Evolutionary conservation across 2,329 filamentous ascomycete species (phyloP).

Genomic region (Helicocarpus griseus): DNA sequence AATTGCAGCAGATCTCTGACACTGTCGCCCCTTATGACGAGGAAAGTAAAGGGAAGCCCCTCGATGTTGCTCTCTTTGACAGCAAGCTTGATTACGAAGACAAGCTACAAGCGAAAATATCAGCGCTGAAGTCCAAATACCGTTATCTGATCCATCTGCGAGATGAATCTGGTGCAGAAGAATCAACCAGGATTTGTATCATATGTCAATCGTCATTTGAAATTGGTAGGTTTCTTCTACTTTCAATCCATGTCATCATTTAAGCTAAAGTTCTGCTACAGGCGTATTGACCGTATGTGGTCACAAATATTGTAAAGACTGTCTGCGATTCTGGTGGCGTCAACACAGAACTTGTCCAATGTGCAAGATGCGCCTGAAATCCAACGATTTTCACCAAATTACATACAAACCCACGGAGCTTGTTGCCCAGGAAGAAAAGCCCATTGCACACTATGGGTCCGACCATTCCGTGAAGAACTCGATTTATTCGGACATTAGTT

Average conservation of each 20-base stretch:
- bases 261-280: slow-evolving; percentile 11
- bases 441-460: slow-evolving; percentile 16
- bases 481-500: slow-evolving; percentile 72
- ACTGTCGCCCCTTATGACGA: slow-evolving; percentile 68
- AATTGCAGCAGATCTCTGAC: slow-evolving; percentile 85
- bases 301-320: slow-evolving; percentile 85
- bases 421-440: slow-evolving; percentile 50
- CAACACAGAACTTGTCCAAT: slow-evolving; percentile 68
- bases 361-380: slow-evolving; percentile 62
- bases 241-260: neutral
- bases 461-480: slow-evolving; percentile 28
- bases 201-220: slow-evolving; percentile 75
- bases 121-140: slow-evolving; percentile 58
- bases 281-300: slow-evolving; percentile 64
- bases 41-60: slow-evolving; percentile 43
- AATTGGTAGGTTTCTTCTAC: slow-evolving; percentile 53
- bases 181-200: slow-evolving; percentile 60
- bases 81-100: slow-evolving; percentile 40
- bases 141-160: slow-evolving; percentile 60
- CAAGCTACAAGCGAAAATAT: slow-evolving; percentile 48
- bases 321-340: slow-evolving; percentile 69
- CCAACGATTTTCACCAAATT: slow-evolving; percentile 71
- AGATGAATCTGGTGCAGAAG: slow-evolving; percentile 52
- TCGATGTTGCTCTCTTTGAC: slow-evolving; percentile 42
- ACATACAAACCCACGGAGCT: slow-evolving; percentile 69